Evolutionary conservation across 257 asterid genomes (phyloP), one percentile per base, ranked within the genome.

Genomic region (Marsdenia floribunda): DNA sequence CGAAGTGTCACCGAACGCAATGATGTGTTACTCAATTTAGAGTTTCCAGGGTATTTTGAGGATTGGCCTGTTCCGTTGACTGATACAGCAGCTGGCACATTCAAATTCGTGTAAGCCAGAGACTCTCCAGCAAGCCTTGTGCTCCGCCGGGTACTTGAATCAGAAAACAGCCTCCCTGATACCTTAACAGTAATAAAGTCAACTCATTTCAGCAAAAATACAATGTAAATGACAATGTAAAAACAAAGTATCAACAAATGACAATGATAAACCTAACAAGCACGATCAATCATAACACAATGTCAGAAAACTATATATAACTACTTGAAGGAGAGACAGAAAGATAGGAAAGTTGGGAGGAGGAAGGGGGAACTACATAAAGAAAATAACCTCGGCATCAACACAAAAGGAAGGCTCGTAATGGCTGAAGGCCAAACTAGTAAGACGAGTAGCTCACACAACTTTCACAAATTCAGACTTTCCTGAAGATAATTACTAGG

Each of bases 151-250:
- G 93, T 95, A 65, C 91, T 92, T 59, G 98, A 95, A 83, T 95
- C 99, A 77, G 96, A 79, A 89, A 92, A 95, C 67, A 95, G 82
- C 87, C 97, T 90, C 85, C 93, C 99, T 68, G 99, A 92, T 79
- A 92, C 96, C 97, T 93, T 82, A 74, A 82, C 38, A 65, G 80
- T 86, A 61, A 76, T 44, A 73, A 61, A 54, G 65, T 68, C n/a
- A 75, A 26, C 44, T 53, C 77, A 75, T 70, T 68, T 85, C 72
- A 81, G 80, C 19, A 55, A 24, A 18, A 40, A 35, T 35, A 72
- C 42, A 14, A 6, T 16, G 7, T 35, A 42, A 57, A 73, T 29
- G 3, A 11, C 61, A 44, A 10, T 42, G n/a, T 40, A 10, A 15
- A 22, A 5, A 53, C 24, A 9, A 22, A 57, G 14, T 42, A 55